These are phyloP conservation scores for Plantago lanceolata DNA, from an alignment of 305 asterid genomes.

Conservation along the genomic window DNA sequence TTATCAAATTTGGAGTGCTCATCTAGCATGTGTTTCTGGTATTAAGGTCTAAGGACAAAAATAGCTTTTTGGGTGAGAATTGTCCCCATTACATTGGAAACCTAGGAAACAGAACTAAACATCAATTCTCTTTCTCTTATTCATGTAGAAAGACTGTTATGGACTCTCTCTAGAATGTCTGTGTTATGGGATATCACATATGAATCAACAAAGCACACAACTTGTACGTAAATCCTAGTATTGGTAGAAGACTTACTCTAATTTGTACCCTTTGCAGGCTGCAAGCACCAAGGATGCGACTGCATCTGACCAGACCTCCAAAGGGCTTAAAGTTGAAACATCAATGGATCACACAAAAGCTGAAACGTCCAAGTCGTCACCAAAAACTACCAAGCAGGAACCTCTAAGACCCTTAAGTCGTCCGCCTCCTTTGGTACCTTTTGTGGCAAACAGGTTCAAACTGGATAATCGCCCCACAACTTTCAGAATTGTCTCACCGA, in stretches of 20 bases:
- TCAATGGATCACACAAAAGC: conserved; percentile 38
- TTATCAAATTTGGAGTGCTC: conserved; percentile 4
- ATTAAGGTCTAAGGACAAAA: neutral
- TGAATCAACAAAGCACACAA: neutral
- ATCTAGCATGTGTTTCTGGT: conserved; percentile 3
- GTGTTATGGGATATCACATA: neutral
- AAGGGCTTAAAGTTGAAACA: conserved; percentile 43
- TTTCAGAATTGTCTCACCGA: conserved; percentile 70
- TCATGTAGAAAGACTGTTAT: no score
- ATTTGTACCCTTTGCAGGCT: conserved; percentile 48
- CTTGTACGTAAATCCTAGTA: conserved; percentile 12
- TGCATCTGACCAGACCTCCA: conserved; percentile 40
- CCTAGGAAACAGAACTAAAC: no score
- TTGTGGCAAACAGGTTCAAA: conserved; percentile 63
- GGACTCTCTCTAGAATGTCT: neutral
- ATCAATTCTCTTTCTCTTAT: no score
- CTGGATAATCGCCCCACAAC: conserved; percentile 93
- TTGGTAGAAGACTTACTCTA: conserved; percentile 19
- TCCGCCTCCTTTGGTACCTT: conserved; percentile 52
- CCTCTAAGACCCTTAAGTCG: conserved; percentile 49
- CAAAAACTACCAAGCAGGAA: conserved; percentile 41
- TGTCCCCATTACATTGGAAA: no score
- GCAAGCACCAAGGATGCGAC: conserved; percentile 51
- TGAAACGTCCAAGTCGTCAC: conserved; percentile 46
- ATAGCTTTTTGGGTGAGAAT: no score